Evolutionary conservation across 2,329 filamentous ascomycete species (phyloP), one percentile per base, ranked within the genome.

Genomic region (Aureobasidium vineae): DNA sequence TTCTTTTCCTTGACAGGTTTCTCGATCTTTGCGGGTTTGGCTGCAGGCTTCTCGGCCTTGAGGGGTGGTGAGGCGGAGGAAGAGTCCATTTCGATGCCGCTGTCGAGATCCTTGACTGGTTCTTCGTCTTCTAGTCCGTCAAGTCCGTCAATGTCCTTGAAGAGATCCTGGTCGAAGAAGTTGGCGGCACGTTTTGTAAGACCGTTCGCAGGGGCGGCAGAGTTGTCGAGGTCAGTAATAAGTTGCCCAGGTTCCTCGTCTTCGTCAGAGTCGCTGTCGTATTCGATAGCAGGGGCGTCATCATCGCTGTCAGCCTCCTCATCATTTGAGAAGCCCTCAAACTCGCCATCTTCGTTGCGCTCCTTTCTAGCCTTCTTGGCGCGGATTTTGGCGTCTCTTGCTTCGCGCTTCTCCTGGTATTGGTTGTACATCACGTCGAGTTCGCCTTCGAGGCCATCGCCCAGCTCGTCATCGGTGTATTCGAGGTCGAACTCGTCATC

Each of bases 141-240:
- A 23, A 89, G 77, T 0, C 86, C 90, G 26, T 87, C 86, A 64
- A 98, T 87, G 45, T 88, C 91, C 71, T 93, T 88, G 82, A 99
- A 99, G 47, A 99, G 89, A 71, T 97, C 93, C 75, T 97, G 94
- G 72, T 90, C 90, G 77, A 99, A 99, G 80, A 99, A 99, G 68
- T 89, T 85, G 11, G 89, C 86, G 10, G 95, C 95, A 69, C 92
- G 86, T 76, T 88, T 93, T 2, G 92, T 96, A n/a, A 98, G 82
- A 13, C 85, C 88, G 33, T 81, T 81, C 8, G 79, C 77, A 15
- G 82, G 81, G 43, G 80, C 79, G 5, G 78, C 78, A 69, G 31
- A 79, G 64, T 79, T 80, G 70, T 88, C 83, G 31, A 93, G 80
- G 68, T 90, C 87, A 1, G 86, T 88, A 54, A 90, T 77, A 5